Evolutionary conservation across 2,329 filamentous ascomycete genomes (phyloP), one percentile per base, ranked within the genome.

Genomic region (Aspergillus sp.): DNA sequence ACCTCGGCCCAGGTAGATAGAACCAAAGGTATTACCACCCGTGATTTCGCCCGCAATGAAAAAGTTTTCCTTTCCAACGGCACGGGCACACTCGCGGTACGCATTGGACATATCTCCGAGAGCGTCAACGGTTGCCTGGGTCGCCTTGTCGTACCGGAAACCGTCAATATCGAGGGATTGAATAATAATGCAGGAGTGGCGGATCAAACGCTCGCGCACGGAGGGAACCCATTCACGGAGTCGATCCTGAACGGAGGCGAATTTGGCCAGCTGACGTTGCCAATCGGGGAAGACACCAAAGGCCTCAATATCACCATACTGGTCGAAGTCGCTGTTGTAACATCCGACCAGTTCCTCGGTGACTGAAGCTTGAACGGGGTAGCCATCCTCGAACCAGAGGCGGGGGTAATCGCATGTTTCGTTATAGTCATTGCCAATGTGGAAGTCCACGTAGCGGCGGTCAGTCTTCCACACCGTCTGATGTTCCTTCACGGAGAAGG

Each of bases 211-310:
- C 51, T 82, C 78, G 30, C 81, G 75, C 0, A 88, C 85, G 8
- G 81, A 80, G 2, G 84, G 82, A 15, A 80, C 68, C 87, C 87
- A 89, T 64, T 88, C 86, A 48, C 87, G 81, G 3, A 89, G 77
- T 67, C 87, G 85, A 73, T 89, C 87, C 73, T 89, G 87, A 0
- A 88, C 86, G 47, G 83, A 86, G 45, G 85, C 85, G 73, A 88
- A 89, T 64, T 88, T 88, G 21, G 85, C 81, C 41, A 89, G 78
- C 70, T 88, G 84, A 69, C 84, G 83, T 66, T 86, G 76, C 82
- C 84, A 88, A 68, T 87, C 84, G 0, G 84, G 82, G 60, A 83
- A 87, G 9, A 85, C 81, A 63, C 86, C 86, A 65, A 88, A 87
- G 49, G 85, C 85, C 69, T 85, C 84, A 17, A 83, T 83, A 63